These are phyloP conservation scores for Spergularia azorica DNA, from an alignment of 179 eudicot species.

Conservation along the genomic window DNA sequence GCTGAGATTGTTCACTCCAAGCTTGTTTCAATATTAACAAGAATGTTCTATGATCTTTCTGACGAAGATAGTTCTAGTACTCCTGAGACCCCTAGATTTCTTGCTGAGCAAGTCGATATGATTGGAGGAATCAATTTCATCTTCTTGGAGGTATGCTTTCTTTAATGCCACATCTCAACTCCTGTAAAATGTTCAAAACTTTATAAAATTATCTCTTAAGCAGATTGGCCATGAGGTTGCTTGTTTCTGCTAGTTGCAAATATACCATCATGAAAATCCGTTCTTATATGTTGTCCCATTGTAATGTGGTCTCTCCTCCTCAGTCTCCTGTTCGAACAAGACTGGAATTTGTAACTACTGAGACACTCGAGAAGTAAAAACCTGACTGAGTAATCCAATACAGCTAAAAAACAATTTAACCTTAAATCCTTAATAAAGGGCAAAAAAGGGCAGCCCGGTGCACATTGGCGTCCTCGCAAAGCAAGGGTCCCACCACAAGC, in stretches of 20 bases:
- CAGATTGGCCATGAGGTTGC: neutral
- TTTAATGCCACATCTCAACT: constrained; percentile 6
- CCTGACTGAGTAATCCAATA: neutral
- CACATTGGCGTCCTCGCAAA: no score
- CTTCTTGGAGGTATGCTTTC: constrained; percentile 71
- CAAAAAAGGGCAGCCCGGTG: no score
- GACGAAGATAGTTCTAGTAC: constrained; percentile 39
- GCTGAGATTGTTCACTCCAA: constrained; percentile 90
- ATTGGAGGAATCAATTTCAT: constrained; percentile 95
- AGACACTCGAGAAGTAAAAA: neutral
- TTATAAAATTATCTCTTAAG: neutral
- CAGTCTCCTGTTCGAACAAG: neutral
- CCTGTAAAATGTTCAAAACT: neutral
- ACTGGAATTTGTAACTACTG: neutral
- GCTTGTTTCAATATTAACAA: constrained; percentile 87
- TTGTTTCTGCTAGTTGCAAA: neutral
- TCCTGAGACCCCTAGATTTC: constrained; percentile 51
- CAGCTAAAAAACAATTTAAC: neutral
- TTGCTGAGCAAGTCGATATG: constrained; percentile 80
- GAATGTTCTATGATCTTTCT: constrained; percentile 85
- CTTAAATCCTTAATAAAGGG: no score
- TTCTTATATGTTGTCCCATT: neutral
- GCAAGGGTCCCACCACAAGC: no score
- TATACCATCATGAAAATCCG: neutral
- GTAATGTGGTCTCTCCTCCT: neutral